These are phyloP conservation scores for Plasmodium falciparum DNA, from an alignment of 169 alveolate genomes.

Conservation along the genomic window DNA sequence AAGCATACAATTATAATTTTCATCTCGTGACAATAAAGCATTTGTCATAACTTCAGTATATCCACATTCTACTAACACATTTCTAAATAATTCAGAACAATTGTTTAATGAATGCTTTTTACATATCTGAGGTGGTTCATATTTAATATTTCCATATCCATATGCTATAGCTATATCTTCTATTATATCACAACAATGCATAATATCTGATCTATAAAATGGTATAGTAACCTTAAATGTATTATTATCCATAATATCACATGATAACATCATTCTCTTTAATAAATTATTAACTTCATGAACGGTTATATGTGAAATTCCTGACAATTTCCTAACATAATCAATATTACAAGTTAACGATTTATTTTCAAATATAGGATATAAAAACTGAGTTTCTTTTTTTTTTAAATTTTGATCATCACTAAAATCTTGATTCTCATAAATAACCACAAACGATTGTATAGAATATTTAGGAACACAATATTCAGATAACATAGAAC, in stretches of 20 bases:
- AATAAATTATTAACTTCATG: constrained; percentile 72
- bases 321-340: constrained; percentile 78
- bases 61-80: constrained; percentile 77
- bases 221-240: constrained; percentile 88
- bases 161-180: constrained; percentile 98
- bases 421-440: constrained; percentile 3
- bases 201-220: constrained; percentile 94
- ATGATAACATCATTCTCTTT: constrained; percentile 86
- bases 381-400: constrained; percentile 39
- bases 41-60: constrained; percentile 85
- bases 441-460: constrained; percentile 36
- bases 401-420: constrained; percentile 7
- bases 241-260: constrained; percentile 41
- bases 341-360: constrained; percentile 50
- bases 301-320: constrained; percentile 77
- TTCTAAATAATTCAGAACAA: constrained; percentile 60
- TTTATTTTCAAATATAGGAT: constrained; percentile 42
- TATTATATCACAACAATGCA: constrained; percentile 96
- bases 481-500: constrained; percentile 69
- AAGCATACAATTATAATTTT: constrained; percentile 77
- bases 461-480: constrained; percentile 48
- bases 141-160: constrained; percentile 92
- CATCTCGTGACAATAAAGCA: constrained; percentile 79
- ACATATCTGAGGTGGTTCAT: constrained; percentile 33
- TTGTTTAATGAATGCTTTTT: constrained; percentile 56